A percentile compares a stretch with the other conserved stretches of the same genome.
Conservation (phyloP, 768 basidiomycete genomes). For the Tricholoma bakamatsutake region DNA sequence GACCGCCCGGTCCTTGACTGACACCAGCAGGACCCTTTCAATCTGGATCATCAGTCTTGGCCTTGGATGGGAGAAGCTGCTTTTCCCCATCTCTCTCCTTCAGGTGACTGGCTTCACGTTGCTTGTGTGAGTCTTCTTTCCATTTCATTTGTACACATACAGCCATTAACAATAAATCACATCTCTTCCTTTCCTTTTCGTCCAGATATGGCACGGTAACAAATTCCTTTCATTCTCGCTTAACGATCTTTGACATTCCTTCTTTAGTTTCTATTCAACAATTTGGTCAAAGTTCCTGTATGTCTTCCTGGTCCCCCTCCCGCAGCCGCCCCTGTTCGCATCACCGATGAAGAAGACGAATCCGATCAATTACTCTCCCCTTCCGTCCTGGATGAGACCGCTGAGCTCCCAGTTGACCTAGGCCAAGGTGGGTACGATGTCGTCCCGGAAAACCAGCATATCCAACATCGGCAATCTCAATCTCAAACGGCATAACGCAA, state of each 20-base stretch:
- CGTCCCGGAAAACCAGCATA: slow-evolving; percentile 46
- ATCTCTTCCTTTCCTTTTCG: slow-evolving; percentile 4
- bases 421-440: slow-evolving; percentile 85
- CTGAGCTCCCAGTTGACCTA: slow-evolving; percentile 73
- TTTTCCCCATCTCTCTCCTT: slow-evolving; percentile 76
- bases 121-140: slow-evolving; percentile 65
- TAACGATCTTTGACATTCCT: slow-evolving; percentile 6
- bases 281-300: slow-evolving; percentile 61
- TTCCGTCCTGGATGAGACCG: slow-evolving; percentile 66
- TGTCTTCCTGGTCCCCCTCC: slow-evolving; percentile 49
- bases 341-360: slow-evolving; percentile 59
- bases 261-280: slow-evolving; percentile 82
- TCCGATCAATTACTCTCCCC: slow-evolving; percentile 42
- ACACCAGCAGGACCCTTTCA: slow-evolving; percentile 91
- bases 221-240: slow-evolving; percentile 12
- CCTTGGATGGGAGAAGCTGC: slow-evolving; percentile 84
- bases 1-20: slow-evolving; percentile 85
- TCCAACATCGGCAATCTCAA: slow-evolving; percentile 17
- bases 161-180: slow-evolving; percentile 1
- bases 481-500: slow-evolving; percentile 1
- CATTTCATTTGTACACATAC: not conserved
- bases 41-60: slow-evolving; percentile 93
- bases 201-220: slow-evolving; percentile 79
- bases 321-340: slow-evolving; percentile 22
- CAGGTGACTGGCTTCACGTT: slow-evolving; percentile 84